A percentile compares a stretch with the other conserved stretches of the same genome.
Evolutionary conservation across 2,329 filamentous ascomycete species (phyloP).

Genomic region (Chaetomiaceae sp.): DNA sequence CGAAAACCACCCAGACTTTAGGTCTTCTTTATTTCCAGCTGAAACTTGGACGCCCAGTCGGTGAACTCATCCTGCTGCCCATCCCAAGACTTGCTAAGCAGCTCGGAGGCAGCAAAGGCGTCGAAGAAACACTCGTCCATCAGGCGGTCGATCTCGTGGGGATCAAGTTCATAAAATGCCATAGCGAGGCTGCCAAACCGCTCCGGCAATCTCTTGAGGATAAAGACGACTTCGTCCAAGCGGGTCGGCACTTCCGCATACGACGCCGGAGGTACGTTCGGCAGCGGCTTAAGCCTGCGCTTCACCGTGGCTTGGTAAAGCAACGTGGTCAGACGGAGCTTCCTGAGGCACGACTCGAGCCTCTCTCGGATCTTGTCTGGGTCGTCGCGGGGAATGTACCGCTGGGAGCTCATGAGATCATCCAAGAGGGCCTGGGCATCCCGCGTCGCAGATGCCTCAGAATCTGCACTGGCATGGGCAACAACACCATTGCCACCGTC

Average conservation of each 20-base stretch:
- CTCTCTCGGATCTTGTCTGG: constrained; percentile 58
- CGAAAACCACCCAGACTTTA: background rate
- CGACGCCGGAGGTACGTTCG: constrained; percentile 18
- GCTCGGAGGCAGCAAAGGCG: constrained; percentile 49
- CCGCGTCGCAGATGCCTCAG: constrained; percentile 37
- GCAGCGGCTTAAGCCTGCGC: constrained; percentile 57
- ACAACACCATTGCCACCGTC: constrained; percentile 39
- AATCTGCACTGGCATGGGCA: constrained; percentile 24
- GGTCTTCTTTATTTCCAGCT: constrained; percentile 45
- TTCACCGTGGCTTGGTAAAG: constrained; percentile 66
- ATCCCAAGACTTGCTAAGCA: constrained; percentile 56
- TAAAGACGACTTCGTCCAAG: constrained; percentile 50
- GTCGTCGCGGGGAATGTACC: constrained; percentile 58
- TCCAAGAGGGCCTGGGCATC: constrained; percentile 56
- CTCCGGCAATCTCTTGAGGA: constrained; percentile 57
- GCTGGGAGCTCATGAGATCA: constrained; percentile 57
- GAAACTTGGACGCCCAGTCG: constrained; percentile 61
- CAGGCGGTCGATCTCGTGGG: constrained; percentile 48
- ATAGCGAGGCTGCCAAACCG: constrained; percentile 64
- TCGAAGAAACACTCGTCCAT: constrained; percentile 56
- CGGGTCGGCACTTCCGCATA: constrained; percentile 32
- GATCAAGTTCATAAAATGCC: constrained; percentile 65
- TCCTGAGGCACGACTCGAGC: constrained; percentile 57
- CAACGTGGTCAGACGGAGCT: constrained; percentile 59
- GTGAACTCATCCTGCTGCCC: constrained; percentile 69